Conservation (phyloP, 345 rosid species). For the Hevea brasiliensis region DNA sequence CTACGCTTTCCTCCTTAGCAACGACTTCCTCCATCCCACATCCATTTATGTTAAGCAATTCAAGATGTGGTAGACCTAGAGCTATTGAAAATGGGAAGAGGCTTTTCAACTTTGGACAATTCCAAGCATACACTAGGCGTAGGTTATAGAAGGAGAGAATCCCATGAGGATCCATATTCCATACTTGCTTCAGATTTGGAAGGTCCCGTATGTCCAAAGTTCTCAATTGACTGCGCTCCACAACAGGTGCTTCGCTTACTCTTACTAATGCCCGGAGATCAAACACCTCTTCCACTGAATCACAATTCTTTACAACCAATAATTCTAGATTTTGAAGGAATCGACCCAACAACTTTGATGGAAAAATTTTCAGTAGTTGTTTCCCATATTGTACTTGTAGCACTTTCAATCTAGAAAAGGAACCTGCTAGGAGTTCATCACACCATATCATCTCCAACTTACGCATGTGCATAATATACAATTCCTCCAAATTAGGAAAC, state of each 20-base stretch:
- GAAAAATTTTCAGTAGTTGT: neutral
- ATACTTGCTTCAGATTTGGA: slow-evolving; percentile 11
- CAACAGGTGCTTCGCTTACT: neutral
- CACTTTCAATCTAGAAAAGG: slow-evolving; percentile 16
- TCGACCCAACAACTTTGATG: too few relatives aligned
- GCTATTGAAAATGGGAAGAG: slow-evolving; percentile 20
- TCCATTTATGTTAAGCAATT: neutral
- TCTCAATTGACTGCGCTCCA: neutral
- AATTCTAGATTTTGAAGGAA: too few relatives aligned
- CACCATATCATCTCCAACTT: slow-evolving; percentile 25
- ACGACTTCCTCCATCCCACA: slow-evolving; percentile 24
- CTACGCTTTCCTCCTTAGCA: slow-evolving; percentile 8
- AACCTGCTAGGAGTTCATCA: slow-evolving; percentile 10
- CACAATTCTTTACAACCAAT: too few relatives aligned
- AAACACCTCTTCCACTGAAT: too few relatives aligned
- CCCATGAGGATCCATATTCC: slow-evolving; percentile 7
- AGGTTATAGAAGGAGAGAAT: slow-evolving; percentile 8
- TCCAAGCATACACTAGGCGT: neutral
- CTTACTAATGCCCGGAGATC: neutral
- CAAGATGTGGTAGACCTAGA: slow-evolving; percentile 3
- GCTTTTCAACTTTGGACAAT: slow-evolving; percentile 8
- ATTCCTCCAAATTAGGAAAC: slow-evolving; percentile 25
- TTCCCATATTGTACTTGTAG: neutral
- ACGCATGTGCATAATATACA: slow-evolving; percentile 15
- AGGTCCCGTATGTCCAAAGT: neutral